Percentiles rank a stretch among this genome's conserved stretches.
These are phyloP conservation scores for Oxyria digyna DNA, from an alignment of 148 eudicot species.

Conservation along the genomic window DNA sequence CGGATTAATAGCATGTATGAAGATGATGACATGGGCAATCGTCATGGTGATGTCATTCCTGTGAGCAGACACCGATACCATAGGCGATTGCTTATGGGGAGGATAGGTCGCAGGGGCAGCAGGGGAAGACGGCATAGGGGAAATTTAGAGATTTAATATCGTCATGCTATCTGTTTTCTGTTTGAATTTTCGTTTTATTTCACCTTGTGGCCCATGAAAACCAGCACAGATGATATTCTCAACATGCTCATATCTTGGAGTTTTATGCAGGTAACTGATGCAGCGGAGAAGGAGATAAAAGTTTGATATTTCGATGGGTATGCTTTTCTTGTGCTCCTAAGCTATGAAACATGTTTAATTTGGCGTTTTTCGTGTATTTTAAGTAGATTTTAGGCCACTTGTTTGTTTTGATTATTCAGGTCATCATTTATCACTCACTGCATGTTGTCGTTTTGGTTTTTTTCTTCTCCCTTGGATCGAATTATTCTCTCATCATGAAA, in stretches of 20 bases:
- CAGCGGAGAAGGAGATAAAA: too few relatives aligned
- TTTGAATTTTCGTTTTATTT: neutral
- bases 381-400: neutral
- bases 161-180: neutral
- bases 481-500: too few relatives aligned
- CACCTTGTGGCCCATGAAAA: neutral
- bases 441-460: neutral
- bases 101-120: neutral
- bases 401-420: neutral
- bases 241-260: too few relatives aligned
- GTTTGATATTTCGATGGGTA: neutral
- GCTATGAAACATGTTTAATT: neutral
- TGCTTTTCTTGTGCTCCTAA: slow-evolving; percentile 1
- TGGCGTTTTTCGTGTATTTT: neutral
- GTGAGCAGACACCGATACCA: neutral
- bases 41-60: neutral
- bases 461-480: too few relatives aligned
- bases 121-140: neutral
- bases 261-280: too few relatives aligned
- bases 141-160: neutral
- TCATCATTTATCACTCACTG: neutral
- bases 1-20: neutral
- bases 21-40: neutral
- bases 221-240: too few relatives aligned
- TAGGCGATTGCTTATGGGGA: neutral